Evolutionary conservation across 2,329 filamentous ascomycete genomes (phyloP).

Genomic region (Penicillium italicum): DNA sequence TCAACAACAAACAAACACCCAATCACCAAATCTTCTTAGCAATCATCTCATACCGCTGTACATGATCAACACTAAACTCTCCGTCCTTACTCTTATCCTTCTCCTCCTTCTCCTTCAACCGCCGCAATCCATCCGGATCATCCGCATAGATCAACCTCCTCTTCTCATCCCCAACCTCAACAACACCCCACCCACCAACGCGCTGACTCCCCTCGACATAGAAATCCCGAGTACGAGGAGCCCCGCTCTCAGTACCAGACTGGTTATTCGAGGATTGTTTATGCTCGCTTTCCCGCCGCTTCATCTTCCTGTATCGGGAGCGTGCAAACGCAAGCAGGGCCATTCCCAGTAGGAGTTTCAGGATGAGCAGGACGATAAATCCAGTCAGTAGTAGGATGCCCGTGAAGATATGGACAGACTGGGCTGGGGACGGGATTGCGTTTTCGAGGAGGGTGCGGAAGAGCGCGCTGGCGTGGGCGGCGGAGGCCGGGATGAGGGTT

Average conservation of each 20-base stretch:
- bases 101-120: conserved; percentile 60
- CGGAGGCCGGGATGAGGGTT: conserved; percentile 57
- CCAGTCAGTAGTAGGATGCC: conserved; percentile 77
- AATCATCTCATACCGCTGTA: conserved; percentile 86
- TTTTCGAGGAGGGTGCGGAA: conserved; percentile 42
- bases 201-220: conserved; percentile 69
- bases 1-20: neutral
- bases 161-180: conserved; percentile 87
- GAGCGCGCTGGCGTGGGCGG: conserved; percentile 36
- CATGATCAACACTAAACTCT: conserved; percentile 60
- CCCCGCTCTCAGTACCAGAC: conserved; percentile 14
- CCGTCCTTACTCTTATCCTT: conserved; percentile 57
- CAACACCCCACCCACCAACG: conserved; percentile 75
- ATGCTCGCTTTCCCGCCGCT: conserved; percentile 54
- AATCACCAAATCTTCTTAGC: conserved; percentile 90
- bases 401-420: conserved; percentile 54
- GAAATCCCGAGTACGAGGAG: conserved; percentile 42
- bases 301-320: conserved; percentile 77
- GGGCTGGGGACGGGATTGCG: conserved; percentile 41
- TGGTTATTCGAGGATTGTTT: neutral
- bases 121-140: conserved; percentile 66
- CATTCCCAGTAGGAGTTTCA: conserved; percentile 88
- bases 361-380: conserved; percentile 78
- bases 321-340: conserved; percentile 73
- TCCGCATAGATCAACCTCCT: conserved; percentile 82